Conservation (phyloP, 805 yeast genomes). For the Yueomyces sinensis region DNA sequence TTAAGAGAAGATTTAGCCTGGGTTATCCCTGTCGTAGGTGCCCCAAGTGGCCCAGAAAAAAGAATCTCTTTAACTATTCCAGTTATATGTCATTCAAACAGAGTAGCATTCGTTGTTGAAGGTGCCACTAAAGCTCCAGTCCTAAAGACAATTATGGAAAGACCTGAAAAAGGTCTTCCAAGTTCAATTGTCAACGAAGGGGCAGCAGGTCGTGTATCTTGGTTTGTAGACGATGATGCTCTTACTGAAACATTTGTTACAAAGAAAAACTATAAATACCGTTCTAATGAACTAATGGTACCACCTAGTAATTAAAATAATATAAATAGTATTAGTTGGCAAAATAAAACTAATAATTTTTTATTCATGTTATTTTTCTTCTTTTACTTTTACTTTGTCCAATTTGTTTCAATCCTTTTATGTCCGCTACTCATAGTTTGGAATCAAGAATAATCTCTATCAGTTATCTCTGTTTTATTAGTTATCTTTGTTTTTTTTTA, state of each 20-base stretch:
- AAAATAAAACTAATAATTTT: no score
- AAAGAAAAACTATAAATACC: conserved; percentile 13
- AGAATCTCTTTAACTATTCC: conserved; percentile 86
- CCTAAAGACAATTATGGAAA: conserved; percentile 78
- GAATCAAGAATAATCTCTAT: no score
- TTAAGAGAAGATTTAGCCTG: conserved; percentile 81
- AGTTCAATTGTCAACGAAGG: conserved; percentile 83
- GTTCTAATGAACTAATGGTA: no score
- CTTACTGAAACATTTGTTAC: conserved; percentile 51
- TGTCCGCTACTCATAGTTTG: no score
- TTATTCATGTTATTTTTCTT: no score
- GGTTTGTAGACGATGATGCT: conserved; percentile 94
- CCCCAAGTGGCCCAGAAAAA: conserved; percentile 73
- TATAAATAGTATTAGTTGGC: no score
- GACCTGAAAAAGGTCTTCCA: conserved; percentile 91
- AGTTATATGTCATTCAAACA: conserved; percentile 79
- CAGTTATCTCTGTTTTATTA: no score
- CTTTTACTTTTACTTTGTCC: no score
- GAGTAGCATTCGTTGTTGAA: conserved; percentile 88
- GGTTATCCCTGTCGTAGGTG: conserved; percentile 82
- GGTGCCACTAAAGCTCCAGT: conserved; percentile 91
- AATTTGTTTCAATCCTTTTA: no score
- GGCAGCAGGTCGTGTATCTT: conserved; percentile 84
- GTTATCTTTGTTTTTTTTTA: no score
- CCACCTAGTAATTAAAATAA: no score